Conservation (phyloP, 352 stramenopile species). For the Chrysophaeum taylorii region DNA sequence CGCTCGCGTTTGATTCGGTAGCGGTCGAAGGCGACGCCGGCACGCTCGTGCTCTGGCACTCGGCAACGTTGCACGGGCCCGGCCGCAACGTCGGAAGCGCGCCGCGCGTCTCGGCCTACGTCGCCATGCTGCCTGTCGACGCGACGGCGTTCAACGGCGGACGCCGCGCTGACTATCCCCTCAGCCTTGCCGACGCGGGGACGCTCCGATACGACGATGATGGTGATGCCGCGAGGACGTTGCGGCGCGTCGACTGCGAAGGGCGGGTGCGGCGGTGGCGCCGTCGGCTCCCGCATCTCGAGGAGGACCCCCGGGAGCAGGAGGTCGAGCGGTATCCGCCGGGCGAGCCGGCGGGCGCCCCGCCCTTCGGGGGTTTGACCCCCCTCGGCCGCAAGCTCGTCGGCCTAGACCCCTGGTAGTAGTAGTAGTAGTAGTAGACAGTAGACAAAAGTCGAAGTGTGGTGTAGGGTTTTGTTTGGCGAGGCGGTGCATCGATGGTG, state of each 20-base stretch:
- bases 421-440: too few species aligned
- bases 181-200: background rate
- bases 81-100: background rate
- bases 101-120: constrained; percentile 11
- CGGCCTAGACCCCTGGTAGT: too few species aligned
- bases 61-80: background rate
- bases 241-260: background rate
- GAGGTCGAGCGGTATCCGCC: background rate
- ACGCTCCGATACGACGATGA: background rate
- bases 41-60: constrained; percentile 8
- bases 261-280: background rate
- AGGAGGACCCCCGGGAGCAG: background rate
- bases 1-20: background rate
- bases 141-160: background rate
- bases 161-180: background rate
- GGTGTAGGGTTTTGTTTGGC: too few species aligned
- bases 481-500: too few species aligned
- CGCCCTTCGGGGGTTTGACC: background rate
- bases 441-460: too few species aligned
- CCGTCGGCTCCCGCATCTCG: constrained; percentile 1
- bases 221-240: too few species aligned
- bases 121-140: constrained; percentile 12
- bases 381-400: constrained; percentile 2
- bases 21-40: background rate
- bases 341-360: background rate